Base-by-base conservation (phyloP, 371 early-diverging fungal species). In the Mucor mucedo region DNA sequence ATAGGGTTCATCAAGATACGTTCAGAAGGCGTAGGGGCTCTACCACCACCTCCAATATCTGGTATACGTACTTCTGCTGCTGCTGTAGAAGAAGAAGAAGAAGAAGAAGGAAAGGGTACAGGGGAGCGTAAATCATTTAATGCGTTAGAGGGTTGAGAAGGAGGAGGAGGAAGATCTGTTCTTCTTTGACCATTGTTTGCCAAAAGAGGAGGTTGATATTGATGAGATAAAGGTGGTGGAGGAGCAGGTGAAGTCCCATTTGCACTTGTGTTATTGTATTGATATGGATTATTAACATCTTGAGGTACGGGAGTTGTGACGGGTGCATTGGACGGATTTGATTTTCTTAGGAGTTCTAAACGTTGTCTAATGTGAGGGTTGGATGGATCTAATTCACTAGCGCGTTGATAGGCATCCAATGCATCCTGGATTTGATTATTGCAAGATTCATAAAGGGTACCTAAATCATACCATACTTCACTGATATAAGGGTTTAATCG, bases 341-440 rank as follows among this genome's bases (percentile, higher is more conserved):
- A 64, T 50, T 67, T 68, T 45, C 65, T 55, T 30, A 71, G 58
- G 1, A 71, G 14, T 30, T 82, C 83, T 8, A 95, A 72, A 11
- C 93, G 80, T 71, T 95, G 92, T 72, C 91, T 90, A 38, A 97
- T 94, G 58, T 90, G 88, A 4, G 88, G 65, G 55, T 77, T 80
- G 9, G 58, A 76, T 0, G 96, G 97, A 70, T 97, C 97, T 33
- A 96, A 75, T 72, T 97, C 96, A 7, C 89, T 84, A 1, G 98
- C 99, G 14, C 95, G 89, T 58, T 91, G 86, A 77, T 98, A 99
- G 1, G 99, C 99, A 69, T 99, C 98, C 42, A 98, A 79, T 0
- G 99, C 99, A 75, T 99, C 99, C 62, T 87, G 87, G 41, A 95
- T 87, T 73, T 99, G 98, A 76, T 96, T 97, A 77, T 98, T 97